phyloP scores from a whole-genome alignment of 176 grass and related monocot genomes.

The Echinochloa phyllopogon region DNA sequence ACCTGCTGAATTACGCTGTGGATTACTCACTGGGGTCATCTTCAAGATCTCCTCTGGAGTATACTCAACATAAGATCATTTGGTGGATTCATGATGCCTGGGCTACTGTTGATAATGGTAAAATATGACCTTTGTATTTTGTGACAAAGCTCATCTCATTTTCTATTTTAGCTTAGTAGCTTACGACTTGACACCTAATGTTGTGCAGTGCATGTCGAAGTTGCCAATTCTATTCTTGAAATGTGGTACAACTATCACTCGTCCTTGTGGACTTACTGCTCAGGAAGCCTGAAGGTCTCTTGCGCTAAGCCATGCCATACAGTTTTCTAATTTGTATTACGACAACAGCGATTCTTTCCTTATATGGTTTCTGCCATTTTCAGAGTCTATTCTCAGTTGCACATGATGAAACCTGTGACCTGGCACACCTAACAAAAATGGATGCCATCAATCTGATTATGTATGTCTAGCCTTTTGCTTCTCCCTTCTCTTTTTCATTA shows the following conservation, averaged over 20 bases:
- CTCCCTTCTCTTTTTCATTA: background rate
- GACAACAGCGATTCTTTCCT: slow-evolving; percentile 30
- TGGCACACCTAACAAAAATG: slow-evolving; percentile 69
- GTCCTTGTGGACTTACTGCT: slow-evolving; percentile 73
- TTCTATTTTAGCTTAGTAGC: slow-evolving; percentile 7
- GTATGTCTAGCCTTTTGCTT: slow-evolving; percentile 44
- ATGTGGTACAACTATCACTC: slow-evolving; percentile 94
- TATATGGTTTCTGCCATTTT: slow-evolving; percentile 36
- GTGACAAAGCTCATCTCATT: background rate
- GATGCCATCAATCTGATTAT: slow-evolving; percentile 69
- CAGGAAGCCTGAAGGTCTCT: slow-evolving; percentile 69
- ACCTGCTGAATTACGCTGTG: slow-evolving; percentile 65
- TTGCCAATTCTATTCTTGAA: slow-evolving; percentile 70
- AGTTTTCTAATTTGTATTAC: slow-evolving; percentile 7
- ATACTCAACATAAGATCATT: slow-evolving; percentile 74
- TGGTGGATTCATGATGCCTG: slow-evolving; percentile 71
- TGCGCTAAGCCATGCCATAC: slow-evolving; percentile 36
- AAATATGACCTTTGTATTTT: slow-evolving; percentile 18
- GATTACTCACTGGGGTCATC: slow-evolving; percentile 74
- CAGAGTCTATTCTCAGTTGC: slow-evolving; percentile 40
- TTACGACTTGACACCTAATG: slow-evolving; percentile 8
- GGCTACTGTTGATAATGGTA: slow-evolving; percentile 79
- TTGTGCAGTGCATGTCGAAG: slow-evolving; percentile 58
- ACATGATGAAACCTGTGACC: slow-evolving; percentile 64
- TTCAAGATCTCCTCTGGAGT: slow-evolving; percentile 82